Conservation (phyloP, 1,284 basidiomycete species). For the Ceratobasidium theobromae region DNA sequence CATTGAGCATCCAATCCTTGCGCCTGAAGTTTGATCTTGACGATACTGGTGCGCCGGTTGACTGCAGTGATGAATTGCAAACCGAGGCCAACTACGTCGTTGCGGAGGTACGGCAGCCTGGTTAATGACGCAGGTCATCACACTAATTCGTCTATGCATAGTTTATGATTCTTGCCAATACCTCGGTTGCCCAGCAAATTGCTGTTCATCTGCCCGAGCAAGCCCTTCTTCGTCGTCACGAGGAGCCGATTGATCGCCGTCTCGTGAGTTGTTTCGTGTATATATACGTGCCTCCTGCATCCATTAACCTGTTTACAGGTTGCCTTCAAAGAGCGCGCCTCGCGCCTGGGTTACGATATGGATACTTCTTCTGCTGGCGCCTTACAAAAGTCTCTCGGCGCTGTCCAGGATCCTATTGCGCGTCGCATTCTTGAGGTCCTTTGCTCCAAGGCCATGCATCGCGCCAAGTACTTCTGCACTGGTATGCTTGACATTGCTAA, state of each 20-base stretch:
- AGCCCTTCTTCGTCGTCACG: constrained; percentile 91
- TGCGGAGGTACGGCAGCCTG: constrained; percentile 68
- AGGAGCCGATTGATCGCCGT: constrained; percentile 87
- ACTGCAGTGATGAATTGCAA: constrained; percentile 68
- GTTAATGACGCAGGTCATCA: constrained; percentile 28
- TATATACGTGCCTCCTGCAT: constrained; percentile 25
- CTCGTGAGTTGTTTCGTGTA: constrained; percentile 56
- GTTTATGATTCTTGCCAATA: constrained; percentile 95
- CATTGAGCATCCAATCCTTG: constrained; percentile 71
- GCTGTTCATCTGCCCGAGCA: constrained; percentile 94
- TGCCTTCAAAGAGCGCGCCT: constrained; percentile 76
- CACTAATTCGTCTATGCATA: constrained; percentile 41
- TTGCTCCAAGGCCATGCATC: constrained; percentile 84
- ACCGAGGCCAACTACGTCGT: constrained; percentile 80
- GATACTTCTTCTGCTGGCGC: constrained; percentile 79
- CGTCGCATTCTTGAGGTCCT: constrained; percentile 77
- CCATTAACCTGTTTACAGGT: constrained; percentile 51
- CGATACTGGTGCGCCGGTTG: constrained; percentile 77
- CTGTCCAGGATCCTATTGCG: constrained; percentile 70
- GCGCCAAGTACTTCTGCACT: constrained; percentile 97
- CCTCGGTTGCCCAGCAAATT: constrained; percentile 87
- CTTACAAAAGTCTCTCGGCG: constrained; percentile 80
- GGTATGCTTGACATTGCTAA: constrained; percentile 99
- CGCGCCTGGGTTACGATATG: constrained; percentile 79
- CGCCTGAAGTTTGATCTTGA: constrained; percentile 81